A percentile compares a stretch with the other conserved stretches of the same genome.
phyloP scores from a whole-genome alignment of 371 early-diverging fungal genomes.

The Circinella minor region DNA sequence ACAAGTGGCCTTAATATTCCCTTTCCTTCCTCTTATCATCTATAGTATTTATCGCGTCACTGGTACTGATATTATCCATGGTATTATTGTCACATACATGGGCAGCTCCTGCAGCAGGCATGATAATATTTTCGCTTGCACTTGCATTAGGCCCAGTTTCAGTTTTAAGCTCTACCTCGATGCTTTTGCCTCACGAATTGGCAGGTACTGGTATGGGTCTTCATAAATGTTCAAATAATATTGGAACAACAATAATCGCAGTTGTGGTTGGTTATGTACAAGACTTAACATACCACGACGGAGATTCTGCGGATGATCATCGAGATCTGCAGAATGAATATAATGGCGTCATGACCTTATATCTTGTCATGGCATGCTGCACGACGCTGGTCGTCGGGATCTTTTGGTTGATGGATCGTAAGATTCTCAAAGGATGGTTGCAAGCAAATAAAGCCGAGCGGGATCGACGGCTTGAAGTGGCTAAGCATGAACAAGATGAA shows the following conservation, averaged over 20 bases:
- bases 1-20: neutral
- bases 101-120: slow-evolving; percentile 45
- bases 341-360: slow-evolving; percentile 50
- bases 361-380: slow-evolving; percentile 33
- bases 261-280: slow-evolving; percentile 56
- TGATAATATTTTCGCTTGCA: slow-evolving; percentile 53
- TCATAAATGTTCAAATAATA: slow-evolving; percentile 54
- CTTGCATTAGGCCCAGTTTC: slow-evolving; percentile 53
- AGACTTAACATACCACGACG: slow-evolving; percentile 52
- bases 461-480: slow-evolving; percentile 33
- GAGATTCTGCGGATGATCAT: slow-evolving; percentile 36
- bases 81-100: slow-evolving; percentile 41
- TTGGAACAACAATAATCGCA: slow-evolving; percentile 55
- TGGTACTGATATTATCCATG: slow-evolving; percentile 41
- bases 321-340: slow-evolving; percentile 40
- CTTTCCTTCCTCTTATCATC: neutral
- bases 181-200: slow-evolving; percentile 45
- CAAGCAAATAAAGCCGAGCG: slow-evolving; percentile 41
- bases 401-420: slow-evolving; percentile 43
- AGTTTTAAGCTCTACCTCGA: slow-evolving; percentile 42
- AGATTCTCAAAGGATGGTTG: slow-evolving; percentile 40
- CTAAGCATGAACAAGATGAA: slow-evolving; percentile 32
- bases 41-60: slow-evolving; percentile 39
- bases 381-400: slow-evolving; percentile 29
- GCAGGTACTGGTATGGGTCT: slow-evolving; percentile 57